Conservation (phyloP, 2,329 filamentous ascomycete genomes). For the Fusarium burgessii region DNA sequence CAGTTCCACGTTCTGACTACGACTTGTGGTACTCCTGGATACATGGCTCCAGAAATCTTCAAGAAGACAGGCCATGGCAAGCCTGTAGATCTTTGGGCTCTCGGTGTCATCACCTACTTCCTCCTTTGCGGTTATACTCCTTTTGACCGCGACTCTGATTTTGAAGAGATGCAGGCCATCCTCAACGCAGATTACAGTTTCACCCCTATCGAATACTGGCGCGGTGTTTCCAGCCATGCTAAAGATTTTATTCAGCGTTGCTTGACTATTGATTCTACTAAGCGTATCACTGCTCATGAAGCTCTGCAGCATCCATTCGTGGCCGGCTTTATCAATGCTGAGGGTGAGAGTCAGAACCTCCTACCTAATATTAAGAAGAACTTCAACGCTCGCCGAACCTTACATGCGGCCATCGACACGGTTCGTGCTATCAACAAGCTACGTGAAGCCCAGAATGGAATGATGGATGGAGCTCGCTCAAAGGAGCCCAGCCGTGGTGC, state of each 20-base stretch:
- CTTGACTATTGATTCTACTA: slow-evolving; percentile 87
- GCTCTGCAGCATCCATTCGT: slow-evolving; percentile 76
- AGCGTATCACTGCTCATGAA: slow-evolving; percentile 91
- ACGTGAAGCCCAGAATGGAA: slow-evolving; percentile 69
- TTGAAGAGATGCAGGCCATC: slow-evolving; percentile 99
- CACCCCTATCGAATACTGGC: slow-evolving; percentile 95
- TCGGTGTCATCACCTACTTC: slow-evolving; percentile 99
- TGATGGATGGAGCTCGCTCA: slow-evolving; percentile 72
- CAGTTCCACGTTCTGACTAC: slow-evolving; percentile 98
- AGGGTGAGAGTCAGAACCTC: slow-evolving; percentile 69
- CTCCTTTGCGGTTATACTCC: slow-evolving; percentile 97
- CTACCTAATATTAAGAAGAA: slow-evolving; percentile 79
- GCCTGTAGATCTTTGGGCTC: slow-evolving; percentile 97
- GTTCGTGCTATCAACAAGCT: slow-evolving; percentile 79
- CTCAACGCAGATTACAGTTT: slow-evolving; percentile 96
- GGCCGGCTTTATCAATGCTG: slow-evolving; percentile 62
- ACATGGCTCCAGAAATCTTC: slow-evolving; percentile 99
- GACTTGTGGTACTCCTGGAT: slow-evolving; percentile 96
- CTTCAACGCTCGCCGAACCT: slow-evolving; percentile 76
- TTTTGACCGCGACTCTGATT: slow-evolving; percentile 95
- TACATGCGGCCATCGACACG: slow-evolving; percentile 78
- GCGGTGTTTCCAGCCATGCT: slow-evolving; percentile 85
- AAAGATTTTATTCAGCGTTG: slow-evolving; percentile 94
- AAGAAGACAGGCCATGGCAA: slow-evolving; percentile 99
- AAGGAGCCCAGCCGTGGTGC: slow-evolving; percentile 60